Base-by-base conservation (phyloP, 257 asterid genomes). In the Solanum peruvianum region DNA sequence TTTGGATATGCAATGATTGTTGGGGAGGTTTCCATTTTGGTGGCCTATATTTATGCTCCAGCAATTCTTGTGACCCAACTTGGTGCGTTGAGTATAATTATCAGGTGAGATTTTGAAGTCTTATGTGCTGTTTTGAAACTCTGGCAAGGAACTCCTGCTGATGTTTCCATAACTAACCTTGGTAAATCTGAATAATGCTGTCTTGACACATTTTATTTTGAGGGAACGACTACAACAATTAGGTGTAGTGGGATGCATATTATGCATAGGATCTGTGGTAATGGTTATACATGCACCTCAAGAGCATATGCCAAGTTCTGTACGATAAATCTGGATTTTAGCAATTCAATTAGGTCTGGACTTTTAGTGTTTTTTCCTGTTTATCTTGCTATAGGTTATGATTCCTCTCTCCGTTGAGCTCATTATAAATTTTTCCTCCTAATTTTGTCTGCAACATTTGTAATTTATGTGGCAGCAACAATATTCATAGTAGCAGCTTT, bases 61-160 rank as follows among this genome's bases (percentile, higher is more conserved):
- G 99, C 99, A 71, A 97, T 96, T 92, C 96, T 96, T 47, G 99
- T 96, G 89, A 95, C 99, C 45, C 99, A 98, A 31, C 96, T 95
- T 52, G 99, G 99, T 88, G 99, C 97, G 44, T 92, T 94, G 84
- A 96, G 99, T 90, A 96, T 95, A 87, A 95, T 96, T 86, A 92
- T 96, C 83, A 96, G 99, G 99, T 96, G 92, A 31, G 45, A 56
- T 86, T 35, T 23, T 44, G 44, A 64, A 47, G 33, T 66, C 64
- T 29, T 66, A 83, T 85, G 33, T 77, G 64, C 86, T 58, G 81
- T 33, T 16, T 62, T 85, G 21, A 23, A 58, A 71, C 11, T 87
- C 77, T 45, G 83, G 83, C 45, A 82, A 16, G 75, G 66, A 67
- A 83, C 85, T 87, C 58, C 85, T 86, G 85, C 33, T 80, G 87